phyloP scores from a whole-genome alignment of 2,329 filamentous ascomycete genomes.

The Penicillium sp. region DNA sequence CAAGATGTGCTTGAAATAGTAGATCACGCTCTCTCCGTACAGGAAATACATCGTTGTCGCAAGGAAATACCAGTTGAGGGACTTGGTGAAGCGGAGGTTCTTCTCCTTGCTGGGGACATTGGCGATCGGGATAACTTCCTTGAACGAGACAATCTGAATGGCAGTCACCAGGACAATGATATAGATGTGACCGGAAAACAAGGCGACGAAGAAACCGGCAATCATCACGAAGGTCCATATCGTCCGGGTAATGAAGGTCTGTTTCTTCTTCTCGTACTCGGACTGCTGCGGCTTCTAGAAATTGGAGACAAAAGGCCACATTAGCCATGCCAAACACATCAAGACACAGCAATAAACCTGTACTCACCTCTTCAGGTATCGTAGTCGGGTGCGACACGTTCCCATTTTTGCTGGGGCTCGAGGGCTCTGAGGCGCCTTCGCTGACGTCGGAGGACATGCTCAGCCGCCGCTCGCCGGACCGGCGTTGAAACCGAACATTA shows the following conservation, averaged over 20 bases:
- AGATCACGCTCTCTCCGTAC: constrained; percentile 98
- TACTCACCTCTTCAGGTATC: constrained; percentile 38
- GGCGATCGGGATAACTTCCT: constrained; percentile 97
- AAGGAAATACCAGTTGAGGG: constrained; percentile 98
- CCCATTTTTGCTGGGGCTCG: constrained; percentile 53
- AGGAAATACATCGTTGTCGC: constrained; percentile 99
- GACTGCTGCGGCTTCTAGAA: constrained; percentile 47
- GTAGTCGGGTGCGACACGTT: constrained; percentile 35
- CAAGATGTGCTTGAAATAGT: constrained; percentile 99
- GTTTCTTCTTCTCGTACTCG: constrained; percentile 98
- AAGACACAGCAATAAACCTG: neutral
- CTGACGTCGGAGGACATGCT: constrained; percentile 57
- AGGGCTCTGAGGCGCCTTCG: constrained; percentile 52
- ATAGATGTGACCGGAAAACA: constrained; percentile 97
- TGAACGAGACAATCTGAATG: constrained; percentile 96
- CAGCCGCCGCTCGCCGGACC: constrained; percentile 49
- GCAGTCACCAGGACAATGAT: constrained; percentile 91
- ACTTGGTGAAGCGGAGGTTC: constrained; percentile 90
- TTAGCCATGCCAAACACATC: constrained; percentile 3
- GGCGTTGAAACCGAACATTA: constrained; percentile 63
- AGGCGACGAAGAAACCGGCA: constrained; percentile 81
- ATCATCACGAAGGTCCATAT: constrained; percentile 99
- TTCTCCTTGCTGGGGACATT: constrained; percentile 90
- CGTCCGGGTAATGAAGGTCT: constrained; percentile 93
- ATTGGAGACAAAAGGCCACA: constrained; percentile 5